Evolutionary conservation across 257 asterid genomes (phyloP).

Genomic region (Lycium barbarum): DNA sequence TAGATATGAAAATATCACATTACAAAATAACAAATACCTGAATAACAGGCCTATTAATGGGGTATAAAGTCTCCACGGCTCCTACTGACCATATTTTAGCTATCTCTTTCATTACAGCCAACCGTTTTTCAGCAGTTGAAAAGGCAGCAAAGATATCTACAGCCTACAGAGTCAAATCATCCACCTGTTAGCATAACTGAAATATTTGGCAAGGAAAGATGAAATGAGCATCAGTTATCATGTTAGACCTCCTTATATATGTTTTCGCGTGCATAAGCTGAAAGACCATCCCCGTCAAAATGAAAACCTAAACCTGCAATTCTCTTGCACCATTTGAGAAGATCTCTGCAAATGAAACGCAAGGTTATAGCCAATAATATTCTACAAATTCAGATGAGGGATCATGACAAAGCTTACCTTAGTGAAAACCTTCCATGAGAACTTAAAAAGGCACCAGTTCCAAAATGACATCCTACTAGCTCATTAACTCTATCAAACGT

Average conservation of each 20-base stretch:
- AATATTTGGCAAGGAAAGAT: slow-evolving; percentile 23
- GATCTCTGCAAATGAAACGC: slow-evolving; percentile 65
- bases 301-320: slow-evolving; percentile 55
- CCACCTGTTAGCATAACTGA: slow-evolving; percentile 28
- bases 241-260: slow-evolving; percentile 77
- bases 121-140: slow-evolving; percentile 69
- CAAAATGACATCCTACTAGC: slow-evolving; percentile 54
- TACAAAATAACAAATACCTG: slow-evolving; percentile 51
- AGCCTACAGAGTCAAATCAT: slow-evolving; percentile 61
- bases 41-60: slow-evolving; percentile 73
- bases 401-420: slow-evolving; percentile 52
- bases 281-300: slow-evolving; percentile 46
- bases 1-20: background rate
- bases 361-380: slow-evolving; percentile 33
- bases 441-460: slow-evolving; percentile 48
- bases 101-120: slow-evolving; percentile 75
- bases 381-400: background rate
- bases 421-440: slow-evolving; percentile 73
- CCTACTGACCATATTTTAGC: slow-evolving; percentile 66
- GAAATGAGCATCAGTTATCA: slow-evolving; percentile 23
- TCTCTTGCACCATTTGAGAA: slow-evolving; percentile 90
- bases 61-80: slow-evolving; percentile 62
- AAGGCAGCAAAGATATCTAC: slow-evolving; percentile 88
- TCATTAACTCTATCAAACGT: slow-evolving; percentile 68
- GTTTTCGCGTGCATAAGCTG: slow-evolving; percentile 54